phyloP scores from a whole-genome alignment of 805 yeast species.

The Saccharomycopsis oosterbeekiorum region DNA sequence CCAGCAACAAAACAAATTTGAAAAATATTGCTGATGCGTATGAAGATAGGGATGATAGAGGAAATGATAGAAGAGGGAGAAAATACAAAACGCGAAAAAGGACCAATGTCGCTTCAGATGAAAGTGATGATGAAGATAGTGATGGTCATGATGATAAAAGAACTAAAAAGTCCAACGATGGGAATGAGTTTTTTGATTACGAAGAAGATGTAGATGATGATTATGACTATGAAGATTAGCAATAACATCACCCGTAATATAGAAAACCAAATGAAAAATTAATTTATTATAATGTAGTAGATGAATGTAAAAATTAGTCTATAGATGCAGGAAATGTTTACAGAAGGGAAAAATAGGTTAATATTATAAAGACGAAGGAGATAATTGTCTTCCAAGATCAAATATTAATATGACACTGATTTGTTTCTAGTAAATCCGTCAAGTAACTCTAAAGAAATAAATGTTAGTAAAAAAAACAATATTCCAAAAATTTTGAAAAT shows the following conservation, averaged over 20 bases:
- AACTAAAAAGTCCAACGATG: background rate
- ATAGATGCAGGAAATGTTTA: background rate
- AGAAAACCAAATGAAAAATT: background rate
- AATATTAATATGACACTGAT: background rate
- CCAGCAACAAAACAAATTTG: slow-evolving; percentile 2
- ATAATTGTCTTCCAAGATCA: no score
- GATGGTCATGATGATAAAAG: slow-evolving; percentile 5
- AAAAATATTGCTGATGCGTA: slow-evolving; percentile 5
- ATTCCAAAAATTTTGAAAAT: background rate
- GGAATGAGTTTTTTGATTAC: background rate
- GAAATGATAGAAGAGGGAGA: slow-evolving; percentile 1
- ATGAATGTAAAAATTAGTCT: background rate
- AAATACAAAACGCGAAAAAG: slow-evolving; percentile 11
- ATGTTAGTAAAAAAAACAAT: background rate
- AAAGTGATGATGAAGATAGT: slow-evolving; percentile 7
- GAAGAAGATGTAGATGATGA: slow-evolving; percentile 10
- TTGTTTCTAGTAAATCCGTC: background rate
- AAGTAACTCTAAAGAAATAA: slow-evolving; percentile 3
- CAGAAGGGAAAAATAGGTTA: background rate
- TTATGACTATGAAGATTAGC: background rate
- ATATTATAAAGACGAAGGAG: background rate
- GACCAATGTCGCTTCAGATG: slow-evolving; percentile 1
- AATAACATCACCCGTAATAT: background rate
- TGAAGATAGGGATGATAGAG: background rate
- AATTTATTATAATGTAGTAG: background rate